These are phyloP conservation scores for Neonothopanus nambi DNA, from an alignment of 1,284 basidiomycete genomes.

Conservation along the genomic window DNA sequence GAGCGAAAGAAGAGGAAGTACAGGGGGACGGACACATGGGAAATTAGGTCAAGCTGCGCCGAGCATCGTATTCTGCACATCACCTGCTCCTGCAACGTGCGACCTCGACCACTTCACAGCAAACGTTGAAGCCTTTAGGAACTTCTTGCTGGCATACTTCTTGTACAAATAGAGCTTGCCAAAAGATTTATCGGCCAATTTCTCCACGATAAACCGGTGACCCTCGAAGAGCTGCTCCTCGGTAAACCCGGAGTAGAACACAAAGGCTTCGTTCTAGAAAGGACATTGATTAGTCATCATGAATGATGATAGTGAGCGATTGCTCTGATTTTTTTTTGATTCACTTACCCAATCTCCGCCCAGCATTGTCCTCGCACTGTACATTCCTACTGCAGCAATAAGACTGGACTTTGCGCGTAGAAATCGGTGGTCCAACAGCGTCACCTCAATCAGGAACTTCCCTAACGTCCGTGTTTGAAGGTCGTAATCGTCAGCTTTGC, in stretches of 20 bases:
- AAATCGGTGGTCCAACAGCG: constrained; percentile 92
- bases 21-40: constrained; percentile 16
- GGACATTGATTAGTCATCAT: constrained; percentile 32
- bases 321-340: no score
- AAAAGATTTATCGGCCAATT: constrained; percentile 82
- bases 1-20: constrained; percentile 2
- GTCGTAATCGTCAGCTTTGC: constrained; percentile 99
- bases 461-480: constrained; percentile 95
- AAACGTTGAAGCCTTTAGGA: constrained; percentile 83
- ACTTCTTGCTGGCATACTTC: constrained; percentile 98
- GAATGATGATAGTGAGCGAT: constrained; percentile 20
- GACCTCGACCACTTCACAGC: constrained; percentile 69
- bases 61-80: constrained; percentile 39
- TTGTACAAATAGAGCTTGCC: constrained; percentile 87
- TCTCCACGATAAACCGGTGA: constrained; percentile 82
- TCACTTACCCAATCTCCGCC: constrained; percentile 89
- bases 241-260: constrained; percentile 92
- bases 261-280: constrained; percentile 83
- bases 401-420: constrained; percentile 92
- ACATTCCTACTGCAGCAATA: constrained; percentile 98
- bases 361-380: constrained; percentile 88
- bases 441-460: constrained; percentile 98
- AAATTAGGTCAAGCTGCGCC: constrained; percentile 47
- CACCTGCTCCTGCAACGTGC: constrained; percentile 30
- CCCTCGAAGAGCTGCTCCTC: constrained; percentile 88